A percentile compares a stretch with the other conserved stretches of the same genome.
These are phyloP conservation scores for Populus trichocarpa DNA, from an alignment of 441 rosid species.

Conservation along the genomic window DNA sequence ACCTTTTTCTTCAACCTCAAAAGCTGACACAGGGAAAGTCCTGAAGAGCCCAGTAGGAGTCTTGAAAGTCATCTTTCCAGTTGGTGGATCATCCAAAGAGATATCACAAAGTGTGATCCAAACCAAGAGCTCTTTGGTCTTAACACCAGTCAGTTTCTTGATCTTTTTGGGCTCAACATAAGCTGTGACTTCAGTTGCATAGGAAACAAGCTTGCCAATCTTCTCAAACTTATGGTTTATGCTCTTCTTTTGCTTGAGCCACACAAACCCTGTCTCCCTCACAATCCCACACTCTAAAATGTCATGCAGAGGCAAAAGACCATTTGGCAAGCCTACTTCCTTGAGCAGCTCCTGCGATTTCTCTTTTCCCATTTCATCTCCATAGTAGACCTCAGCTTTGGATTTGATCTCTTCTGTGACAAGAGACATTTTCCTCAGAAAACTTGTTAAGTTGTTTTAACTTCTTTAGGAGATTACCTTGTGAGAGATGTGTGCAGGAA, in stretches of 20 bases:
- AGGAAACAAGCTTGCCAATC: constrained; percentile 54
- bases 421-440: constrained; percentile 36
- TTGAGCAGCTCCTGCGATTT: constrained; percentile 55
- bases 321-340: constrained; percentile 68
- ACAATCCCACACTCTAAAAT: constrained; percentile 75
- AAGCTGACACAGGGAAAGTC: constrained; percentile 53
- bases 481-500: not conserved
- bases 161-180: constrained; percentile 55
- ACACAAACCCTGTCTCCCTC: constrained; percentile 79
- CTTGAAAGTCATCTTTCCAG: constrained; percentile 53
- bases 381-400: constrained; percentile 71
- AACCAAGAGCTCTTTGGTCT: constrained; percentile 79
- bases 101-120: constrained; percentile 77
- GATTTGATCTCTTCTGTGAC: constrained; percentile 70
- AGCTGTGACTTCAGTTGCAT: constrained; percentile 78
- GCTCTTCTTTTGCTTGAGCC: constrained; percentile 90
- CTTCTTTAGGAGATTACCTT: not conserved
- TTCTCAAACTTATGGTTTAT: constrained; percentile 74
- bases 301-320: constrained; percentile 77
- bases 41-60: constrained; percentile 57
- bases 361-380: constrained; percentile 72
- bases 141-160: constrained; percentile 90
- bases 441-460: not conserved
- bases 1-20: constrained; percentile 37
- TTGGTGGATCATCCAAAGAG: constrained; percentile 47